Base-by-base conservation (phyloP, 495 filamentous ascomycete genomes). In the Trichoderma orchidacearum region DNA sequence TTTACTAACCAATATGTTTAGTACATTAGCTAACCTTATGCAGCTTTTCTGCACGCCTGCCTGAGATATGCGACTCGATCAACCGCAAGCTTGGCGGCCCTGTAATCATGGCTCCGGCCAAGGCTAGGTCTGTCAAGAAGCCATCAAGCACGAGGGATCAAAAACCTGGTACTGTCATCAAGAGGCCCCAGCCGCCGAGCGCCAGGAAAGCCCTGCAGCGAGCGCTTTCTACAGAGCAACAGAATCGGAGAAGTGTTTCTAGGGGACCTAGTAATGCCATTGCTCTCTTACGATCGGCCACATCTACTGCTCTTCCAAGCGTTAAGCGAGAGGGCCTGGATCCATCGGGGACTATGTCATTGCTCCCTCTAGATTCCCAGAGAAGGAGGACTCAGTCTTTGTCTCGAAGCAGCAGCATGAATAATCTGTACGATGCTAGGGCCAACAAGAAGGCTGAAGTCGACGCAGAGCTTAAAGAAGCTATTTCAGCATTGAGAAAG, bases 11-110 rank as follows among this genome's bases (percentile, higher is more conserved):
- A 3, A 5, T 34, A 30, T 17, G 27, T 8, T 25, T 53, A 8
- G 51, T 56, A 34, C 57, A 62, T 66, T 51, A 59, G 12, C 1
- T 56, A 41, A 59, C 58, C 64, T 64, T 35, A 23, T n/a, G 12
- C 57, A 84, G 84, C 74, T 98, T 94, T 63, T 83, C 83, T 32
- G 80, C 89, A 12, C 85, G 91, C 23, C 72, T 96, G 9, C 92
- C 91, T 5, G 84, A 90, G 27, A 77, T 86, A 48, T 93, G 88
- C 68, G 81, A 81, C 51, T 73, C 77, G 34, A 82, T 98, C 58
- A 92, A 86, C 59, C 85, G 85, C 58, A 96, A 96, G 68, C 81
- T 96, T 8, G 90, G 91, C 13, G 90, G 89, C 0, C 85, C 86
- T 3, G 73, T 79, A 27, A 76, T 80, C 30, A 73, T 82, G 38